Conservation (phyloP, 2,329 filamentous ascomycete genomes). For the Cytospora piceae region DNA sequence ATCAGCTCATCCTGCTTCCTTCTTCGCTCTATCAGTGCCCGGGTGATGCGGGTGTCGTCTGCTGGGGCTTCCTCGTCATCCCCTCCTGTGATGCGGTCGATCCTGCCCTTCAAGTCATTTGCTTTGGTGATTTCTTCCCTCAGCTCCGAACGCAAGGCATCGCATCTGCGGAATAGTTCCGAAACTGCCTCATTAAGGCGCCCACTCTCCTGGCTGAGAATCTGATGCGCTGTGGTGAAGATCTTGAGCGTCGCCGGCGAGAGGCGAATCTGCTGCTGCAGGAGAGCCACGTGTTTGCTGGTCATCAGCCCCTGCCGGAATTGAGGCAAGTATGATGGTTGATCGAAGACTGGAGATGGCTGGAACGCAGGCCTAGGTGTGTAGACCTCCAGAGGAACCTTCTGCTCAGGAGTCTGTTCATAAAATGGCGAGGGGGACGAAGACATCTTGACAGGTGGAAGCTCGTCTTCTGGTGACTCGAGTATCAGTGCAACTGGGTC, state of each 20-base stretch:
- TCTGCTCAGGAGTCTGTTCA: constrained; percentile 41
- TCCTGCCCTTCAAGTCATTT: constrained; percentile 65
- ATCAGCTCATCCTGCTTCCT: constrained; percentile 60
- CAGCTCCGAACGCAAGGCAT: constrained; percentile 69
- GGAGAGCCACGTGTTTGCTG: constrained; percentile 61
- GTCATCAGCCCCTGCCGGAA: constrained; percentile 62
- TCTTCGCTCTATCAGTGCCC: constrained; percentile 58
- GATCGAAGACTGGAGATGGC: constrained; percentile 63
- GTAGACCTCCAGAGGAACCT: constrained; percentile 51
- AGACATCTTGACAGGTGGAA: constrained; percentile 33
- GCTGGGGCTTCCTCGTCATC: constrained; percentile 57
- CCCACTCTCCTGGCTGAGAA: constrained; percentile 71
- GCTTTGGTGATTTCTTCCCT: constrained; percentile 68
- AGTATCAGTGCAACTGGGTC: constrained; percentile 63
- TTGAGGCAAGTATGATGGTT: constrained; percentile 31
- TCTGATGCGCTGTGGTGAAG: constrained; percentile 73
- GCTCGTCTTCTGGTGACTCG: constrained; percentile 59
- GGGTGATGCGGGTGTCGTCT: constrained; percentile 61
- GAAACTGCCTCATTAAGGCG: constrained; percentile 70
- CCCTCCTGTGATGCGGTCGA: constrained; percentile 67
- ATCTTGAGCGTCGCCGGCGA: constrained; percentile 72
- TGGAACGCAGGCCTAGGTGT: constrained; percentile 70
- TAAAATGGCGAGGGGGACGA: constrained; percentile 47
- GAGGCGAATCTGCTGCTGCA: constrained; percentile 70
- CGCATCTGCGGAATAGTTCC: constrained; percentile 73